Evolutionary conservation across 306 rosid species (phyloP).

Genomic region (Trichosanthes cucumerina): DNA sequence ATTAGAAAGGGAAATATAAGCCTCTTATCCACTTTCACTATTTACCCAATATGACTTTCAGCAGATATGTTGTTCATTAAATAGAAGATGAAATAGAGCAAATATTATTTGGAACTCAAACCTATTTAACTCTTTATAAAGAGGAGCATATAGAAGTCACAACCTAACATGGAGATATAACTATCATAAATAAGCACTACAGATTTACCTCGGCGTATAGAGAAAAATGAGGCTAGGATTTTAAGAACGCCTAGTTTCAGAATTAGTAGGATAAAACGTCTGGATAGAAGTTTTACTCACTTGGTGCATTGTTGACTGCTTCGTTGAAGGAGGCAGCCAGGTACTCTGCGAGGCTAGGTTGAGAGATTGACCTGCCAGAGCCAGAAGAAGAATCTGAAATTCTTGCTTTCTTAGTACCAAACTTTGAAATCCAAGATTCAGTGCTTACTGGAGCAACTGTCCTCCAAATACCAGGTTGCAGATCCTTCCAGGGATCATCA

Average conservation of each 20-base stretch:
- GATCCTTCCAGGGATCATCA: constrained; percentile 79
- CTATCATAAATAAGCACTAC: no score
- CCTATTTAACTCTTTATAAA: no score
- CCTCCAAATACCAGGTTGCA: constrained; percentile 45
- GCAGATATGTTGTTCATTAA: no score
- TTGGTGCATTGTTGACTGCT: constrained; percentile 29
- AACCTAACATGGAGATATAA: no score
- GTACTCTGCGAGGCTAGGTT: constrained; percentile 84
- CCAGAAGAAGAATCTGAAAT: constrained; percentile 22
- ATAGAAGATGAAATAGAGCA: no score
- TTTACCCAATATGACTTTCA: no score
- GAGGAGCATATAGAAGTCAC: no score
- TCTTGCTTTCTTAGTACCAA: constrained; percentile 26
- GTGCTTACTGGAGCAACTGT: constrained; percentile 2
- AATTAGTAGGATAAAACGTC: background rate
- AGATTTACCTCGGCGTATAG: background rate
- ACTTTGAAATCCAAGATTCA: constrained; percentile 22
- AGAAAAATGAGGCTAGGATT: background rate
- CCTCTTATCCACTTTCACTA: no score
- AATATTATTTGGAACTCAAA: no score
- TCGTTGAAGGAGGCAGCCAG: constrained; percentile 70
- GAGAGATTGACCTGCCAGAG: constrained; percentile 29
- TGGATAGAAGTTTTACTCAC: constrained; percentile 17
- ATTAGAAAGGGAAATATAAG: no score
- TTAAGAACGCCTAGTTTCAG: background rate